Evolutionary conservation across 1,139 yeast species (phyloP).

Genomic region (Tardiomyces blankii): DNA sequence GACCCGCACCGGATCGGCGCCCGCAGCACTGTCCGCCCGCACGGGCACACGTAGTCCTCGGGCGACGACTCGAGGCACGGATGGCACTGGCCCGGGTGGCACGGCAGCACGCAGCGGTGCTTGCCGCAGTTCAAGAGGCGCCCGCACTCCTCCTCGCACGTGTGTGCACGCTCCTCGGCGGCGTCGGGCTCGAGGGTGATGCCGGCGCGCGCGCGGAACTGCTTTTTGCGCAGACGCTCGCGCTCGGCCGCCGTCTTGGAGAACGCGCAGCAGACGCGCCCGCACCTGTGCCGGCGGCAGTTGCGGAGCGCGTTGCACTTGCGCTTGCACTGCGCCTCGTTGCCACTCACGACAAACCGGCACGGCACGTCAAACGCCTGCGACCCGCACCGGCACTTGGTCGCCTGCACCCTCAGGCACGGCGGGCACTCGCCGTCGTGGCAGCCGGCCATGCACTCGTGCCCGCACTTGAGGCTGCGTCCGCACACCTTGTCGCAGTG

Average conservation of each 20-base stretch:
- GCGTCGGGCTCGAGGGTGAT: conserved; percentile 33
- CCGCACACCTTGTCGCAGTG: conserved; percentile 58
- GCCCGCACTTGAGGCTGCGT: conserved; percentile 62
- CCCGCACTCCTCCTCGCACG: conserved; percentile 65
- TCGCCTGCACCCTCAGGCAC: conserved; percentile 39
- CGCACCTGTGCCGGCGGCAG: conserved; percentile 76
- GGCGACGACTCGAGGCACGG: conserved; percentile 76
- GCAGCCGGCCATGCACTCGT: conserved; percentile 52
- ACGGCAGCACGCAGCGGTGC: conserved; percentile 63
- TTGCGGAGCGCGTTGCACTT: conserved; percentile 68
- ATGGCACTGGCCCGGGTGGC: conserved; percentile 79
- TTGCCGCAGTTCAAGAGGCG: conserved; percentile 56
- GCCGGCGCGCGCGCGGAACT: conserved; percentile 28
- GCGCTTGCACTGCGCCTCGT: conserved; percentile 52
- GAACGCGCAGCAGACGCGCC: conserved; percentile 54
- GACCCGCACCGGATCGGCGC: conserved; percentile 94
- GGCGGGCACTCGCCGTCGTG: conserved; percentile 69
- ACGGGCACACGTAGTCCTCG: conserved; percentile 72
- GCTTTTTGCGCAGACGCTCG: conserved; percentile 45
- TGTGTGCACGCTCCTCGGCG: conserved; percentile 59
- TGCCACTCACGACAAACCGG: conserved; percentile 38
- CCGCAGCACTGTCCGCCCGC: conserved; percentile 68
- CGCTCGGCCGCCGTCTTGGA: conserved; percentile 55
- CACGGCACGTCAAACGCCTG: conserved; percentile 43
- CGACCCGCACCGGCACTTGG: conserved; percentile 41